These are phyloP conservation scores for Leishmania major DNA, from an alignment of 208 protist genomes.

Conservation along the genomic window DNA sequence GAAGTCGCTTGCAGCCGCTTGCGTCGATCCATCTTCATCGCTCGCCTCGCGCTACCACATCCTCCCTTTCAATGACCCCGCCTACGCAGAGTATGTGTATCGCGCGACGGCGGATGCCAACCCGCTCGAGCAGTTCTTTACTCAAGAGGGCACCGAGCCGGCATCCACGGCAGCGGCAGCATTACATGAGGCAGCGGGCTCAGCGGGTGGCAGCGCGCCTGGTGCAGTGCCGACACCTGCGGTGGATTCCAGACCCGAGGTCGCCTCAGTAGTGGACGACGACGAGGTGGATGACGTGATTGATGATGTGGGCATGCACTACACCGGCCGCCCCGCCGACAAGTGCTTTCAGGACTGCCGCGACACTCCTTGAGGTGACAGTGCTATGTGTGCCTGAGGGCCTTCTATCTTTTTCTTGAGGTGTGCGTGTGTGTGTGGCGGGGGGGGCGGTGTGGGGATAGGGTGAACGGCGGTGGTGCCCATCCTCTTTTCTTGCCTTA, in stretches of 20 bases:
- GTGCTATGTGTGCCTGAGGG: not conserved
- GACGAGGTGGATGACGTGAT: constrained; percentile 56
- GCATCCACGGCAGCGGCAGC: not conserved
- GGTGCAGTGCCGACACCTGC: not conserved
- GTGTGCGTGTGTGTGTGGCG: no score
- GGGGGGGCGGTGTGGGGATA: not conserved
- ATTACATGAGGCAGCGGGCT: not conserved
- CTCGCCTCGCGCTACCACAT: constrained; percentile 57
- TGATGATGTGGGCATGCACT: constrained; percentile 79
- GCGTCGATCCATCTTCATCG: constrained; percentile 45
- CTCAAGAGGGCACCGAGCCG: not conserved
- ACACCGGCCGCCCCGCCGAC: constrained; percentile 33
- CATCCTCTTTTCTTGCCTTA: not conserved
- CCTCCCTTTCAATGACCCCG: constrained; percentile 53
- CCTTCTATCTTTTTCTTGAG: not conserved
- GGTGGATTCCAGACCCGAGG: not conserved
- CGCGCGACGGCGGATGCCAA: constrained; percentile 75
- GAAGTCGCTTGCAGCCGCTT: constrained; percentile 16
- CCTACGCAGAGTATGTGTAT: constrained; percentile 87
- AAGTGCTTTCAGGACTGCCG: constrained; percentile 46
- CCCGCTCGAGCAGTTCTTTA: constrained; percentile 75
- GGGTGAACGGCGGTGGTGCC: not conserved
- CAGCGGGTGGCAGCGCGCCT: not conserved
- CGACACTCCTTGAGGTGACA: not conserved
- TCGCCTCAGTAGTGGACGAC: not conserved